A percentile compares a stretch with the other conserved stretches of the same genome.
These are phyloP conservation scores for Fusarium denticulatum DNA, from an alignment of 2,329 filamentous ascomycete genomes.

Conservation along the genomic window DNA sequence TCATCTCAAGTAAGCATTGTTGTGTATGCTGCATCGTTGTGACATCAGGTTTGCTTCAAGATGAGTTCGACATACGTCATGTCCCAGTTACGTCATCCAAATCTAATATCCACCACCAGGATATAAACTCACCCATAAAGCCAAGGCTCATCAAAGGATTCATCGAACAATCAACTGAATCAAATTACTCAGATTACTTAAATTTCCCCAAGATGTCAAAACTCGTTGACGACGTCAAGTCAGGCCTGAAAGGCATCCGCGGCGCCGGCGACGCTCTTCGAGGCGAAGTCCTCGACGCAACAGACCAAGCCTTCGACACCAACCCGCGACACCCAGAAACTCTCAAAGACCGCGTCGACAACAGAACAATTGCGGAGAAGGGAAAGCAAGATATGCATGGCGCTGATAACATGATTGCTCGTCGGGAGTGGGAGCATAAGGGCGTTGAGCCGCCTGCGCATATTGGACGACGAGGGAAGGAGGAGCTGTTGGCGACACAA, in stretches of 20 bases:
- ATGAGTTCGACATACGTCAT: no score
- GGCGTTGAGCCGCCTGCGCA: slow-evolving; percentile 10
- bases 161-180: no score
- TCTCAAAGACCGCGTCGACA: not conserved
- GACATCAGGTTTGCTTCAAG: not conserved
- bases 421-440: slow-evolving; percentile 32
- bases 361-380: slow-evolving; percentile 20
- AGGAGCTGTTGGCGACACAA: not conserved
- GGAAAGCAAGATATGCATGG: slow-evolving; percentile 32
- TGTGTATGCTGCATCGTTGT: not conserved
- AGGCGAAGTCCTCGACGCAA: slow-evolving; percentile 31
- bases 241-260: slow-evolving; percentile 37
- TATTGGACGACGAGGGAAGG: not conserved
- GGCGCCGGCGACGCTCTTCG: slow-evolving; percentile 38
- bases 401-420: slow-evolving; percentile 31
- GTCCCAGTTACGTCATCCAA: no score
- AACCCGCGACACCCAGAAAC: slow-evolving; percentile 24
- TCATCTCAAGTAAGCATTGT: not conserved
- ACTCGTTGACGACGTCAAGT: slow-evolving; percentile 37
- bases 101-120: no score
- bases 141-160: no score
- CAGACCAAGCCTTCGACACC: slow-evolving; percentile 35
- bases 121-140: no score
- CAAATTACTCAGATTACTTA: no score
- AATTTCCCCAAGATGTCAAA: no score